Evolutionary conservation across 495 filamentous ascomycete species (phyloP), one percentile per base, ranked within the genome.

Genomic region (Pyrenula aspistea): DNA sequence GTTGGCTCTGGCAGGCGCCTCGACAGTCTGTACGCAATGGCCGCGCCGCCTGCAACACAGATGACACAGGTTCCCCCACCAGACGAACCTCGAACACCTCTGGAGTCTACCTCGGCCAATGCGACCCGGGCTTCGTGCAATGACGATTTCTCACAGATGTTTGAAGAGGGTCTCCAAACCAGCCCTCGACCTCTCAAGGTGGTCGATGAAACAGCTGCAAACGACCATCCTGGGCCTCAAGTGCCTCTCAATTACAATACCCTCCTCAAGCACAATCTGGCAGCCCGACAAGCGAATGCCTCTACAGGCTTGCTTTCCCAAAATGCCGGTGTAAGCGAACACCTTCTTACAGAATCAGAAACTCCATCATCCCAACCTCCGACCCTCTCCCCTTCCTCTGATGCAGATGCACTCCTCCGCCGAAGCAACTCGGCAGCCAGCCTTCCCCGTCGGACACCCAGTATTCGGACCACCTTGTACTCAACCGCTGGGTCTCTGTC

Each of bases 401-500:
- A 68, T 22, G 63, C 62, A 22, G 72, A 74, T 57, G 55, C 66
- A 22, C 60, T 61, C 42, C 59, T 65, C 23, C 71, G 67, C 24
- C 69, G 71, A 55, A 76, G 68, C 59, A 59, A 67, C 20, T 77
- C 74, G 21, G 74, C 69, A n/a, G 63, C 71, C 49, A 75, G 74
- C 55, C 60, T 74, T 22, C 75, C 69, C 4, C 71, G 66, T 24
- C 73, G 73, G 49, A 81, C 74, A 53, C 77, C 73, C 55, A 83
- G 72, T 68, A 60, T 78, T 23, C 75, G 71, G 61, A 77, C 70
- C 49, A 67, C 73, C 23, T 69, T 70, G 24, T 57, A 65, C n/a
- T 70, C 69, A 20, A 77, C 73, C 59, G 67, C 74, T 2, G 77
- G 73, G 15, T 85, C 83, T 3, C 63, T 81, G 22, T 86, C 84